Base-by-base conservation (phyloP, 2,329 filamentous ascomycete genomes). In the Thelonectria rubi region DNA sequence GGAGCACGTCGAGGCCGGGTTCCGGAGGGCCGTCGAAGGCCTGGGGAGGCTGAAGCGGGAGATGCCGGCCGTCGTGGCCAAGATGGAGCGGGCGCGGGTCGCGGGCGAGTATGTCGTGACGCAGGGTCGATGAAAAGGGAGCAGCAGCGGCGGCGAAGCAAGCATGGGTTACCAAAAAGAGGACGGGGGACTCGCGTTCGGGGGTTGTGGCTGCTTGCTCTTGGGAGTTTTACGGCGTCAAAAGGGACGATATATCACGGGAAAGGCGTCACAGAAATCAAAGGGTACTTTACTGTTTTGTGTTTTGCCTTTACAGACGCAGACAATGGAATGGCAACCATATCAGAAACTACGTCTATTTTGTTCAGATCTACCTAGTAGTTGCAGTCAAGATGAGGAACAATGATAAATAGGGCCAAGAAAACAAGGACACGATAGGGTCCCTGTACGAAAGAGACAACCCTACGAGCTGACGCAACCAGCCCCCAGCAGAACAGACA, bases 31-130 rank as follows among this genome's bases (percentile, higher is more conserved):
- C 0, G 81, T 89, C 2, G 79, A 79, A 49, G 81, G 80, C 15
- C 69, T 89, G 56, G 82, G 77, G 3, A 74, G 80, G 65, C 66
- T 89, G 58, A 87, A 87, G 78, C 81, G 80, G 68, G 83, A 85
- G 37, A 84, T 90, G 83, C 86, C 87, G 15, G 81, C 84, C 18
- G 83, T 84, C 3, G 85, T 88, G 69, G 88, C 87, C 55, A 85
- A 81, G 74, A 88, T 89, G 84, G 87, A 89, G 79, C 81, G 87
- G 74, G 87, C 88, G 59, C 79, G 84, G 63, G 81, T 84, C 15
- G 87, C 86, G 20, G 85, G 83, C 15, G 81, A 85, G 66, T 88
- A 88, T 73, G 84, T 86, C 8, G 78, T 84, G 21, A 72, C 72
- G 24, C 69, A 73, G 34, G 69, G 72, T 17, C 65, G 70, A 58